A percentile compares a stretch with the other conserved stretches of the same genome.
phyloP scores from a whole-genome alignment of 2,329 filamentous ascomycete species.

The Aspergillus ruber region DNA sequence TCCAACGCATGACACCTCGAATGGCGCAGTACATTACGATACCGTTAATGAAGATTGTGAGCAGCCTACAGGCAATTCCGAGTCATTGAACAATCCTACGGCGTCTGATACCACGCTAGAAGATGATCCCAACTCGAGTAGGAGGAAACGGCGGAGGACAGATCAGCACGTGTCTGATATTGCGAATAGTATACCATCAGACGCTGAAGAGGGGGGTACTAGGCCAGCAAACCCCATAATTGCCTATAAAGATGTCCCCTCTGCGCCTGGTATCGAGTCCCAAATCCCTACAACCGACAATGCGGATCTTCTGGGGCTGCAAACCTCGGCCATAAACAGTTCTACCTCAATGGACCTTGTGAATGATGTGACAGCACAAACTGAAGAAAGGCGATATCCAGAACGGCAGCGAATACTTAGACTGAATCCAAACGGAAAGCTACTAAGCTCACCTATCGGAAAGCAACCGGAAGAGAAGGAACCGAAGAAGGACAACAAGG shows the following conservation, averaged over 20 bases:
- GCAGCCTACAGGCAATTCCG: background rate
- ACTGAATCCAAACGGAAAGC: slow-evolving; percentile 38
- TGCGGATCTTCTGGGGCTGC: too few species aligned
- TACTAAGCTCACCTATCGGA: slow-evolving; percentile 32
- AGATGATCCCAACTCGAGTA: slow-evolving; percentile 26
- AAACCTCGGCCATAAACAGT: background rate
- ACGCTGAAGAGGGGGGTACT: background rate
- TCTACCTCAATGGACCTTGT: background rate
- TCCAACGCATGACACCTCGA: background rate
- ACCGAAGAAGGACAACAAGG: slow-evolving; percentile 21
- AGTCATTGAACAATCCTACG: background rate
- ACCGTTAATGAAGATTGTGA: background rate
- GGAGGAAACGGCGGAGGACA: slow-evolving; percentile 33
- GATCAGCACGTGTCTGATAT: slow-evolving; percentile 8
- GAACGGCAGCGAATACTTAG: slow-evolving; percentile 44
- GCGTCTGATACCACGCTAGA: slow-evolving; percentile 12
- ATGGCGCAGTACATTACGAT: background rate
- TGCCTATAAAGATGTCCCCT: background rate
- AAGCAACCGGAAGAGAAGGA: slow-evolving; percentile 11
- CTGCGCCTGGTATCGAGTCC: background rate
- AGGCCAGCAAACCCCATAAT: background rate
- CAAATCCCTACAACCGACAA: background rate
- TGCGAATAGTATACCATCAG: background rate
- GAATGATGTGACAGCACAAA: background rate
- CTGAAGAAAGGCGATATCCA: slow-evolving; percentile 34